phyloP scores from a whole-genome alignment of 129 eudicot species.

The Erigeron canadensis region DNA sequence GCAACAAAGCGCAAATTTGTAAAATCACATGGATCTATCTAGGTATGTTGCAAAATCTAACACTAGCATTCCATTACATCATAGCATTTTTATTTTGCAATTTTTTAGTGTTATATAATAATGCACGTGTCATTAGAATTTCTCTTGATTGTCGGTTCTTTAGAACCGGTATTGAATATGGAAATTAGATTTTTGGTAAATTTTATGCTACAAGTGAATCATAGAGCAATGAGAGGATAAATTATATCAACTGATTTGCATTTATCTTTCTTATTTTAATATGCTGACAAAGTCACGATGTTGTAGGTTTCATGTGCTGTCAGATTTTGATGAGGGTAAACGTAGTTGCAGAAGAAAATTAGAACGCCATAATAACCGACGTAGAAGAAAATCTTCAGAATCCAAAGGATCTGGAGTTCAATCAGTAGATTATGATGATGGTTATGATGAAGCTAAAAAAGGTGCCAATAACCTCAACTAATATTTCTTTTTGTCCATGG shows the following conservation, averaged over 20 bases:
- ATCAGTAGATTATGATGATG: constrained; percentile 49
- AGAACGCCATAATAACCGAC: constrained; percentile 85
- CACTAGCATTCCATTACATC: neutral
- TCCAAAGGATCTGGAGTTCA: constrained; percentile 52
- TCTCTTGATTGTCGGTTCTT: neutral
- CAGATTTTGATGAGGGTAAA: constrained; percentile 96
- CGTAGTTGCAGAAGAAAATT: constrained; percentile 97
- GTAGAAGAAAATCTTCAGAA: constrained; percentile 71
- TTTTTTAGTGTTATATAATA: neutral
- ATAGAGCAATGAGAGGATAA: neutral
- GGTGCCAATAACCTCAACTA: constrained; percentile 39
- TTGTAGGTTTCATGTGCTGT: constrained; percentile 84
- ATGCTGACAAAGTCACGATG: constrained; percentile 20
- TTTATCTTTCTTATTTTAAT: neutral
- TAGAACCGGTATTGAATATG: neutral
- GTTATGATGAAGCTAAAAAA: constrained; percentile 62
- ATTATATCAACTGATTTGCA: neutral
- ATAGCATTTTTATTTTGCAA: neutral
- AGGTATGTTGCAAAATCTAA: neutral
- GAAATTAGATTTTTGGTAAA: neutral
- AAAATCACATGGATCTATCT: neutral
- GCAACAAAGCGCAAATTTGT: neutral
- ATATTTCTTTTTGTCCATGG: neutral
- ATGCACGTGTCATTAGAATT: neutral
- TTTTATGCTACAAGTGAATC: neutral